Percentiles rank a stretch among this genome's conserved stretches.
Conservation (phyloP, 805 yeast genomes). For the Metschnikowia bowlesiae region DNA sequence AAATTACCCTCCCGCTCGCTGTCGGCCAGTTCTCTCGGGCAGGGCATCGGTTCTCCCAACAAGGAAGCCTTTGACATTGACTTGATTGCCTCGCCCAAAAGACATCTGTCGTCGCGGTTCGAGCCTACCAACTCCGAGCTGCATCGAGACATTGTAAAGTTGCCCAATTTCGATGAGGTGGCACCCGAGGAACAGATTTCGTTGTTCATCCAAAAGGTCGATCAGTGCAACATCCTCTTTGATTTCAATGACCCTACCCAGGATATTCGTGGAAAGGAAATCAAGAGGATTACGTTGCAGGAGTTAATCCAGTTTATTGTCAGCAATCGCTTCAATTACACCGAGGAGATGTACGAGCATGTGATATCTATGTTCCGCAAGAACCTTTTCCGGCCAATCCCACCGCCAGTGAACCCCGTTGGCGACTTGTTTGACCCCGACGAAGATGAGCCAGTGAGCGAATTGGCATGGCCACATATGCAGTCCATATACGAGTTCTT, state of each 20-base stretch:
- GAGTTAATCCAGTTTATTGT: constrained; percentile 87
- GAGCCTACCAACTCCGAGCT: constrained; percentile 57
- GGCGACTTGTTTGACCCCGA: constrained; percentile 97
- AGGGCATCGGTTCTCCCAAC: constrained; percentile 57
- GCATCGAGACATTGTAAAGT: constrained; percentile 52
- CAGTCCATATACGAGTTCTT: constrained; percentile 93
- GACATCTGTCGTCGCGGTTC: constrained; percentile 89
- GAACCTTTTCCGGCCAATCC: constrained; percentile 91
- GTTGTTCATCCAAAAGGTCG: constrained; percentile 80
- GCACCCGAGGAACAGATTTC: constrained; percentile 71
- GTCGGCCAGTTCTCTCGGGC: constrained; percentile 41
- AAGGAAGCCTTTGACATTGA: constrained; percentile 73
- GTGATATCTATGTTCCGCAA: constrained; percentile 86
- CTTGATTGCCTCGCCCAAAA: constrained; percentile 70
- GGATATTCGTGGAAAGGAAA: constrained; percentile 88
- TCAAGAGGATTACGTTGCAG: constrained; percentile 79
- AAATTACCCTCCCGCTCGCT: constrained; percentile 16
- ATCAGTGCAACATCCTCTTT: constrained; percentile 91
- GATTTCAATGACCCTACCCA: constrained; percentile 92
- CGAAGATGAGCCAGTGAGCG: constrained; percentile 96
- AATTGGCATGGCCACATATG: constrained; percentile 99
- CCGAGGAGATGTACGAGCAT: constrained; percentile 85
- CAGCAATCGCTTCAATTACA: constrained; percentile 74
- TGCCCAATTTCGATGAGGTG: constrained; percentile 87
- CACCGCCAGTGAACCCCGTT: constrained; percentile 96